Conservation (phyloP, 306 rosid species). For the Benincasa hispida region DNA sequence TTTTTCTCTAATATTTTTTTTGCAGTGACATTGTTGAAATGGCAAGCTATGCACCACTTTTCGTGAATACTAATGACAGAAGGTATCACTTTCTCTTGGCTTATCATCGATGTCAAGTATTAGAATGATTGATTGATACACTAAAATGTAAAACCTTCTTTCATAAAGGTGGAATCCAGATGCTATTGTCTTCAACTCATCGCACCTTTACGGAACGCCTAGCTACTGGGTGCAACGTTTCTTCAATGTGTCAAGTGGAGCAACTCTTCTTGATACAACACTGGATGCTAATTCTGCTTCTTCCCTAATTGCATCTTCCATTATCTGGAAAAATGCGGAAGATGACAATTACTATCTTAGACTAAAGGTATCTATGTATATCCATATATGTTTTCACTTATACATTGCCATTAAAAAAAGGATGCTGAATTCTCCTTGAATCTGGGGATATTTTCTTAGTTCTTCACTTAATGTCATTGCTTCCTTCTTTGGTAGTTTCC, state of each 20-base stretch:
- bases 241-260: constrained; percentile 69
- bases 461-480: background rate
- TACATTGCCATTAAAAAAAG: background rate
- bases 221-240: constrained; percentile 82
- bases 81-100: constrained; percentile 25
- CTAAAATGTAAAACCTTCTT: constrained; percentile 13
- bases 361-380: constrained; percentile 41
- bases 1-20: constrained; percentile 1
- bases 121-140: background rate
- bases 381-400: background rate
- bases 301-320: constrained; percentile 52
- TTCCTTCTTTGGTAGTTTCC: background rate
- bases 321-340: constrained; percentile 28
- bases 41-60: constrained; percentile 98
- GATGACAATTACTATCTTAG: constrained; percentile 23
- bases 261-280: constrained; percentile 48
- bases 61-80: constrained; percentile 62
- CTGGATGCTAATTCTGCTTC: constrained; percentile 23
- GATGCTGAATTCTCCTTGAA: background rate
- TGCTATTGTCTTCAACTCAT: constrained; percentile 80
- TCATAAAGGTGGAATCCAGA: constrained; percentile 78
- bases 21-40: constrained; percentile 68
- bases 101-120: background rate
- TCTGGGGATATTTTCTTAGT: background rate
- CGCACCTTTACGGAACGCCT: constrained; percentile 69